Evolutionary conservation across 306 rosid genomes (phyloP), one percentile per base, ranked within the genome.

Genomic region (Malus domestica): DNA sequence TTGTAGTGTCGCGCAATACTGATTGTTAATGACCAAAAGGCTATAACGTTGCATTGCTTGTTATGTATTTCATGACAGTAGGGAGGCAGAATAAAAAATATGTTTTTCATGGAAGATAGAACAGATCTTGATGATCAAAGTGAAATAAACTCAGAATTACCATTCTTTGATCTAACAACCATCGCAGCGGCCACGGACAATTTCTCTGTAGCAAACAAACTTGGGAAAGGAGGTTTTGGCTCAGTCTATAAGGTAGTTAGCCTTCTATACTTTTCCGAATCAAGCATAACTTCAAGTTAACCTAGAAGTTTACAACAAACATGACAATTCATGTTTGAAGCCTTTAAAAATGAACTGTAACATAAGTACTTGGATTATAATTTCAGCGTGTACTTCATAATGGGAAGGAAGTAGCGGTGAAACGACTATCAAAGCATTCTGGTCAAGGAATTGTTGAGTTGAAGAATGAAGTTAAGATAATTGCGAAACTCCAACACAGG

Each of bases 191-290:
- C 94, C 58, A 90, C 91, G 1, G 60, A 81, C 45, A 79, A 81
- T 70, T 90, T 90, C 63, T 90, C 89, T 29, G 16, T 4, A 20
- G 60, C 20, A 11, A 85, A 87, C 80, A 89, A 80, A 81, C 86
- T 89, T 67, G 93, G 93, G 61, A 52, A 85, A 80, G 89, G 91
- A 2, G 93, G 93, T 64, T 89, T 89, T 70, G 89, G 87, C 61
- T 57, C 88, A 15, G 89, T 89, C 30, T 87, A 87, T 58, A 89
- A 85, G 88, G 93, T 87, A n/a, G 5, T 33, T 46, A 8, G 23
- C 51, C 16, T 46, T 2, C 52, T 19, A 16, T 69, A 45, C 46
- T 25, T 30, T 45, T n/a, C 29, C 9, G 10, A 6, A 19, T 18
- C 20, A 54, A 10, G 62, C 62, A 60, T 15, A 23, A 45, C 51